Base-by-base conservation (phyloP, 2,329 filamentous ascomycete species). In the Cylindrodendrum hubeiense region DNA sequence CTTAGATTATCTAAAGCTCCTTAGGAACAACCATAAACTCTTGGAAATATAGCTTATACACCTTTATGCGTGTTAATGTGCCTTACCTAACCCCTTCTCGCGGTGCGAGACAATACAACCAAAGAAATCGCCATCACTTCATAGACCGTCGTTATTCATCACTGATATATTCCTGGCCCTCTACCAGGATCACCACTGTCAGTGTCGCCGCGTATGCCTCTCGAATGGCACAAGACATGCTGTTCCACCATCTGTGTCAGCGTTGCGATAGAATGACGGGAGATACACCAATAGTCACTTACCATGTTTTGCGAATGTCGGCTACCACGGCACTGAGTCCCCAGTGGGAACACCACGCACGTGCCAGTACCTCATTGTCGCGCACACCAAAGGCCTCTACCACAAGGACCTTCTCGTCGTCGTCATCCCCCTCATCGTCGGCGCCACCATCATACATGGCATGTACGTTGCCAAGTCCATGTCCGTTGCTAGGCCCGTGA, bases 261-360 rank as follows among this genome's bases (percentile, higher is more conserved):
- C 13, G 30, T 21, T 21, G n/a, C n/a, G 12, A n/a, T 6, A 26
- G 17, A 44, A 19, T 22, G 33, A 43, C 13, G 15, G 26, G 4
- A 17, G 10, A 19, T 24, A 12, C 17, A 24, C 24, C 10, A 43
- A 22, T 9, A 17, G 26, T 39, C 51, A 82, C 87, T 77, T 73
- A 89, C 87, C 88, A 94, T 17, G 91, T 93, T 80, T 85, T 88
- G 63, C 86, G 82, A 56, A 93, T 77, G 77, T 93, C 90, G 9
- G 91, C 91, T 63, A 93, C 86, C 19, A 94, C 81, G 1, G 92
- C 91, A 74, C 86, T 90, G 71, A 93, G 79, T 3, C 92, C 92
- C 87, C 91, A 93, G 72, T 93, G 90, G 60, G 90, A 87, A 76
- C 91, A 94, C 92, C 92, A 94, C 7, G 92, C 91, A 67, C 92